Evolutionary conservation across 352 stramenopile species (phyloP), one percentile per base, ranked within the genome.

Genomic region (Sclerospora graminicola): DNA sequence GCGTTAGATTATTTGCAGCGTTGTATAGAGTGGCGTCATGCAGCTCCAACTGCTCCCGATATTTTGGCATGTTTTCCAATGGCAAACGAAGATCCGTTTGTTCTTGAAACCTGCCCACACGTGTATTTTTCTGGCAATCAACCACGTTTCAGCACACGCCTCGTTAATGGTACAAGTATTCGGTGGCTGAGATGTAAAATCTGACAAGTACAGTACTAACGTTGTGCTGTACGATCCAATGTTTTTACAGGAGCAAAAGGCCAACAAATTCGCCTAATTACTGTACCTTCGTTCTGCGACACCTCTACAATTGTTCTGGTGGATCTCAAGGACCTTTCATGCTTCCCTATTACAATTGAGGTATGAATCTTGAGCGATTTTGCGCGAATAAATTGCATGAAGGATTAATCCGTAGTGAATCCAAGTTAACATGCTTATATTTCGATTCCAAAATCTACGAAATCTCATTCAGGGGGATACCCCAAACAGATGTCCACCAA

Each of bases 41-140:
- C 95, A 15, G 90, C 88, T 23, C 94, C 94, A 1, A 98, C 90
- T n/a, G 88, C 84, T 14, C 94, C 94, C 4, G 91, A 97, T 46
- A 79, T 94, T 15, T 46, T 87, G 11, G 73, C 84, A 9, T 95
- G 82, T 35, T 97, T 97, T 55, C 94, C 94, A 0, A 89, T 96
- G 36, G 59, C 70, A 0, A 77, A 89, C 23, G 65, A 73, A 4
- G 94, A 98, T 52, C 90, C 93, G 24, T 98, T 97, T 57, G 77
- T 97, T 8, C 48, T 98, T 10, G 66, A 91, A 45, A 57, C 70
- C 20, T 70, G 60, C 38, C 92, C 94, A 32, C 69, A 95, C 42
- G 54, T 98, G 30, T 92, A 96, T 47, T 97, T 98, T 54, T 76
- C 80, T 4, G 94, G 94, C 36, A 97, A 97, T 56, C 74, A 86